Conservation (phyloP, 805 yeast genomes). For the Ogataea neopini region DNA sequence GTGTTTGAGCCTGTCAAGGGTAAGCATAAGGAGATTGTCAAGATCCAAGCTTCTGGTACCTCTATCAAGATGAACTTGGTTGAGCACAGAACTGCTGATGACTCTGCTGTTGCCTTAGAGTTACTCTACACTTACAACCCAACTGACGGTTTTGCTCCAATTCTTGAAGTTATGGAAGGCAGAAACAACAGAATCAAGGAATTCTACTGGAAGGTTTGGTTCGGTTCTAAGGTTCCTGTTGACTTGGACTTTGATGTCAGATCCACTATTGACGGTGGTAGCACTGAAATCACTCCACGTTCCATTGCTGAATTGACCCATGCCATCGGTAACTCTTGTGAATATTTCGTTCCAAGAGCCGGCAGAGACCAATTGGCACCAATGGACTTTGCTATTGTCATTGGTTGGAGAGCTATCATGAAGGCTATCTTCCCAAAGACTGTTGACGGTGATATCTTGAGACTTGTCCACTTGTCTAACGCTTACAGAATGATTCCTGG, state of each 20-base stretch:
- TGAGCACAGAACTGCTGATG: constrained; percentile 86
- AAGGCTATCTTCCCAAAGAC: constrained; percentile 96
- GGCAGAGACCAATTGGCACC: constrained; percentile 89
- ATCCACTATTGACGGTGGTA: constrained; percentile 68
- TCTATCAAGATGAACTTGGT: constrained; percentile 72
- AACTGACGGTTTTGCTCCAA: constrained; percentile 93
- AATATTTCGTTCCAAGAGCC: constrained; percentile 87
- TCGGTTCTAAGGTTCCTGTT: constrained; percentile 59
- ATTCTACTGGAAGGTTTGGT: constrained; percentile 98
- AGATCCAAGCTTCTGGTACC: constrained; percentile 51
- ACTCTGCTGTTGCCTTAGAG: constrained; percentile 69
- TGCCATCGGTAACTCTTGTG: constrained; percentile 96
- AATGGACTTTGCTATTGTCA: constrained; percentile 98
- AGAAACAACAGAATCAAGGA: constrained; percentile 92
- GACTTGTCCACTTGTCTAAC: constrained; percentile 91
- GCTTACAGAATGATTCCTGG: constrained; percentile 93
- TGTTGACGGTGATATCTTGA: constrained; percentile 94
- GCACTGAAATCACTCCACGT: constrained; percentile 66
- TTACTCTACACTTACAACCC: constrained; percentile 80
- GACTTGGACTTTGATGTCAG: constrained; percentile 73
- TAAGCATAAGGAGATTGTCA: constrained; percentile 63
- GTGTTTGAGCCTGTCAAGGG: constrained; percentile 76
- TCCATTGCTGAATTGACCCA: constrained; percentile 91
- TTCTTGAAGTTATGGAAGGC: constrained; percentile 83
- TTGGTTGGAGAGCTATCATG: constrained; percentile 98